Evolutionary conservation across 2,329 filamentous ascomycete species (phyloP).

Genomic region (Xylariaceae sp.): DNA sequence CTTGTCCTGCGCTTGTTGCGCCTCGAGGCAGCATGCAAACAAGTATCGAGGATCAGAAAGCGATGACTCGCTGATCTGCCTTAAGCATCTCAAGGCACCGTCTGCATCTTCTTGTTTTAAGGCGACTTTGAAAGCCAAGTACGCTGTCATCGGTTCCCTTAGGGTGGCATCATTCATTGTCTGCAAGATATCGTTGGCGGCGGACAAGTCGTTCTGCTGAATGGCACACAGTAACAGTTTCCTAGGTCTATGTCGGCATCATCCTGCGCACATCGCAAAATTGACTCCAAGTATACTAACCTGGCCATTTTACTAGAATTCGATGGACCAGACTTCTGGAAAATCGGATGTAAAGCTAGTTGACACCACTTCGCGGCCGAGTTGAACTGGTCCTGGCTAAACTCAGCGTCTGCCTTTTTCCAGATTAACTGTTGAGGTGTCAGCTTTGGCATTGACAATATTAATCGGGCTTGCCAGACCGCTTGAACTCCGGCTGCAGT

Average conservation of each 20-base stretch:
- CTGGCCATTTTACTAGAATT: conserved; percentile 67
- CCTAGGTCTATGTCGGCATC: conserved; percentile 41
- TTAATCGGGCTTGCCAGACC: conserved; percentile 38
- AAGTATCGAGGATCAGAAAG: conserved; percentile 59
- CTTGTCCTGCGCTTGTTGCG: conserved; percentile 61
- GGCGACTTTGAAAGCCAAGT: conserved; percentile 71
- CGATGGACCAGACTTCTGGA: conserved; percentile 58
- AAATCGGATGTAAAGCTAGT: conserved; percentile 62
- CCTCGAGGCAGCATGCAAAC: conserved; percentile 76
- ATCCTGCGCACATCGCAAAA: neutral
- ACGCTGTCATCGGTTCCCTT: conserved; percentile 63
- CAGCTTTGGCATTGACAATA: neutral
- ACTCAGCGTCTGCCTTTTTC: conserved; percentile 66
- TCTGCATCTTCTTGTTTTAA: conserved; percentile 55
- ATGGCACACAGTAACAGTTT: conserved; percentile 71
- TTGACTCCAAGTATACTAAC: conserved; percentile 36
- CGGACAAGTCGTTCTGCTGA: conserved; percentile 49
- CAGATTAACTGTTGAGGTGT: conserved; percentile 62
- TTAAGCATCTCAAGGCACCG: conserved; percentile 60
- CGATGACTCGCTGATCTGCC: conserved; percentile 51
- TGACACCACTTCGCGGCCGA: conserved; percentile 66
- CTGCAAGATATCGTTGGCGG: conserved; percentile 52
- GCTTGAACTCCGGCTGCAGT: conserved; percentile 66
- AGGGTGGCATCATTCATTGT: conserved; percentile 56
- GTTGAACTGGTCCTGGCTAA: conserved; percentile 48